These are phyloP conservation scores for Citrus cavaleriei DNA, from an alignment of 345 rosid genomes.

Conservation along the genomic window DNA sequence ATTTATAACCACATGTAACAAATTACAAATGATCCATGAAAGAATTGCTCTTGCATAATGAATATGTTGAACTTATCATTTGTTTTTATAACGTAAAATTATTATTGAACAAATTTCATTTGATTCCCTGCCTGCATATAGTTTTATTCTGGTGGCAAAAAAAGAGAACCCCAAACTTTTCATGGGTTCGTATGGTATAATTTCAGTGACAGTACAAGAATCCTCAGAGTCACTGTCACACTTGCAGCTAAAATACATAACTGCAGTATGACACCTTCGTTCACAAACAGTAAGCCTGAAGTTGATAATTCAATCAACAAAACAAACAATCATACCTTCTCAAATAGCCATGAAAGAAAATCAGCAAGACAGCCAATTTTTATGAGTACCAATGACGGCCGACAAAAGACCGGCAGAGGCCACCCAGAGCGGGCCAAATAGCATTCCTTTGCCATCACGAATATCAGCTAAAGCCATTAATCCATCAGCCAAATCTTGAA, in stretches of 20 bases:
- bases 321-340: constrained; percentile 12
- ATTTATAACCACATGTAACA: neutral
- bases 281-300: neutral
- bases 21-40: neutral
- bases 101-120: neutral
- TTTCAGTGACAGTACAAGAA: constrained; percentile 1
- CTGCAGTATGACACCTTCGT: neutral
- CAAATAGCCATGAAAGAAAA: neutral
- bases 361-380: constrained; percentile 89
- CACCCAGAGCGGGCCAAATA: constrained; percentile 50
- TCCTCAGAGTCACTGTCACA: neutral
- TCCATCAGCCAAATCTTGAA: constrained; percentile 86
- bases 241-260: neutral
- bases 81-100: neutral
- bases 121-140: neutral
- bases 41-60: neutral
- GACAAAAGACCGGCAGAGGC: constrained; percentile 79
- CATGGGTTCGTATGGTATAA: neutral
- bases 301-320: neutral
- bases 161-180: neutral
- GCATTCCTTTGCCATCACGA: constrained; percentile 58
- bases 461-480: constrained; percentile 79
- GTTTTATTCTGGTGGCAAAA: neutral
- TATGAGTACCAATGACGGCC: constrained; percentile 81
- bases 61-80: neutral